Evolutionary conservation across 2,329 filamentous ascomycete genomes (phyloP).

Genomic region (Ophiosphaerella korrae): DNA sequence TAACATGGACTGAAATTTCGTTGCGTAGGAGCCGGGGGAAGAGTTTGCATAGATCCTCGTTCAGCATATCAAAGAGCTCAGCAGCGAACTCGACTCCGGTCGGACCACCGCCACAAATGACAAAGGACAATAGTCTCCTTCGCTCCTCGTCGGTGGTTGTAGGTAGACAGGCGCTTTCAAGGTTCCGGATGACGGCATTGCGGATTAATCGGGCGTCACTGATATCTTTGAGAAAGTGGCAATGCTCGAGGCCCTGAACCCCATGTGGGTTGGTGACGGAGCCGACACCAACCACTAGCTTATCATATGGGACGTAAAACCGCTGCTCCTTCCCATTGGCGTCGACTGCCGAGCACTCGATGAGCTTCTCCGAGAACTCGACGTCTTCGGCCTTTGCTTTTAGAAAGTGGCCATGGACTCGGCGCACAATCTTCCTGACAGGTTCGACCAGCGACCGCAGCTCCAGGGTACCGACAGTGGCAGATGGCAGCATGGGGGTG

Average conservation of each 20-base stretch:
- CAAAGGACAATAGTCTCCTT: constrained; percentile 86
- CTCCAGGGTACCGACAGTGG: constrained; percentile 93
- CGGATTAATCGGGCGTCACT: constrained; percentile 88
- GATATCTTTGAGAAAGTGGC: constrained; percentile 94
- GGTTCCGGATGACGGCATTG: constrained; percentile 84
- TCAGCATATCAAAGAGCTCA: constrained; percentile 92
- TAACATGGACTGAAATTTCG: constrained; percentile 96
- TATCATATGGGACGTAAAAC: constrained; percentile 98
- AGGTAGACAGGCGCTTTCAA: constrained; percentile 90
- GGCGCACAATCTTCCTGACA: constrained; percentile 79
- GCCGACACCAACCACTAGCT: constrained; percentile 89
- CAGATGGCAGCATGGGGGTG: constrained; percentile 96
- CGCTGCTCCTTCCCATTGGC: constrained; percentile 71
- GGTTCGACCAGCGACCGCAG: constrained; percentile 91
- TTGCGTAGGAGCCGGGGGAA: constrained; percentile 93
- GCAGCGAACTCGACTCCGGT: constrained; percentile 98
- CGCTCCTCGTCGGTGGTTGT: constrained; percentile 89
- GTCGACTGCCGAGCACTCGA: constrained; percentile 81
- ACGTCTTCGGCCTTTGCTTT: constrained; percentile 86
- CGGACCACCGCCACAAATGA: constrained; percentile 92
- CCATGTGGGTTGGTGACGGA: constrained; percentile 94
- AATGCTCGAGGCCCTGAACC: constrained; percentile 91
- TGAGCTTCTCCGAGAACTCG: constrained; percentile 87
- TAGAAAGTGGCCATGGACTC: constrained; percentile 85
- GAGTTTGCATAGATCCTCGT: constrained; percentile 77